Base-by-base conservation (phyloP, 495 filamentous ascomycete genomes). In the Cercophora scortea region DNA sequence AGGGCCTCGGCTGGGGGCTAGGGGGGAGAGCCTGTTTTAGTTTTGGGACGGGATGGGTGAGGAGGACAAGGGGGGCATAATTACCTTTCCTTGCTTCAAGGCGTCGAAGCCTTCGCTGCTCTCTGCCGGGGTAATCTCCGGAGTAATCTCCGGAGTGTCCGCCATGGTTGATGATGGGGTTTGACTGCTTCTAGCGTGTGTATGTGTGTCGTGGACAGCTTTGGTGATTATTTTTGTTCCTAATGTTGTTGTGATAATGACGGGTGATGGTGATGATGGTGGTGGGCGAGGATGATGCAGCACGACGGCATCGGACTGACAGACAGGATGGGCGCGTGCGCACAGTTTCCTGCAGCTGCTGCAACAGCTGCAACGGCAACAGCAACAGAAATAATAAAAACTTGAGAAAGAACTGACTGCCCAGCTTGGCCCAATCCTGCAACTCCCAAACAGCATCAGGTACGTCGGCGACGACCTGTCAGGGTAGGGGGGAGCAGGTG, bases 81-180 rank as follows among this genome's bases (percentile, higher is more conserved):
- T 8, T 45, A 43, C 59, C 52, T 53, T 61, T 12, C 54, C 54
- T 19, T 55, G 32, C 34, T 65, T 65, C 6, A 60, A 46, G 11
- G 62, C 62, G 42, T 65, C 62, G 35, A 65, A 65, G 47, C 32
- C 32, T 8, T 6, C 32, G 9, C 8, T 11, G 10, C 11, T 45
- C 8, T 4, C 13, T 42, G 15, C 8, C 25, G n/a, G n/a, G n/a
- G n/a, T n/a, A n/a, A n/a, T n/a, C n/a, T n/a, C n/a, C n/a, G n/a
- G n/a, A n/a, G n/a, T n/a, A n/a, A n/a, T n/a, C n/a, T n/a, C n/a
- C n/a, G n/a, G n/a, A n/a, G n/a, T n/a, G n/a, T n/a, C 40, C 7
- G 41, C n/a, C n/a, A 11, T 48, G 49, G n/a, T 16, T 45, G 49
- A 13, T 25, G 41, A n/a, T 51, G 40, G 18, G n/a, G 19, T 33